Percentiles rank a stretch among this genome's conserved stretches.
Conservation (phyloP, 495 filamentous ascomycete genomes). For the Penicillium crystallinum region DNA sequence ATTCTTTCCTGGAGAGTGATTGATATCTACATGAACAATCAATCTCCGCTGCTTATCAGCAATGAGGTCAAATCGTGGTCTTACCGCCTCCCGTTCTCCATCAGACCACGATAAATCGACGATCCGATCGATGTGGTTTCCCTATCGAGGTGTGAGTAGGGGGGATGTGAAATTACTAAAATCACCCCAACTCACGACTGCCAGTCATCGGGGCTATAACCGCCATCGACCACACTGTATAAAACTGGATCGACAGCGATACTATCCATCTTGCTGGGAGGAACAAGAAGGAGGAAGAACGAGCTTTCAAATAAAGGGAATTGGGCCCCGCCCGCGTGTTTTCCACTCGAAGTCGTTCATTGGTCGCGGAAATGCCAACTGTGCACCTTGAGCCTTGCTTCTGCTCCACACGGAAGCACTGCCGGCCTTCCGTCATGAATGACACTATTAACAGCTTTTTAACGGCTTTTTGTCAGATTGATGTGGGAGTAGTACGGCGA, state of each 20-base stretch:
- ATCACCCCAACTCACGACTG: slow-evolving; percentile 10
- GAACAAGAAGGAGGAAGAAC: not conserved
- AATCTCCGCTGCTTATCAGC: too few relatives aligned
- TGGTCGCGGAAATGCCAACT: not conserved
- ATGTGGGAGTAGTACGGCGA: too few relatives aligned
- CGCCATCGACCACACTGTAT: slow-evolving; percentile 2
- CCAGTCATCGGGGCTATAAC: slow-evolving; percentile 13
- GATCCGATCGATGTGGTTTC: slow-evolving; percentile 16
- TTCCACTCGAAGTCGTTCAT: not conserved
- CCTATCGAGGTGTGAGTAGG: not conserved
- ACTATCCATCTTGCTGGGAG: not conserved
- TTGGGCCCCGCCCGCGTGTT: not conserved
- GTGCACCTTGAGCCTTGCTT: not conserved
- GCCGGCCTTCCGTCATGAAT: not conserved
- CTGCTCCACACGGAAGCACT: not conserved
- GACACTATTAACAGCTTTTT: too few relatives aligned
- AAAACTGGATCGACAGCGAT: slow-evolving; percentile 10
- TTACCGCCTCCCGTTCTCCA: slow-evolving; percentile 19
- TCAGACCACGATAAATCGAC: slow-evolving; percentile 16
- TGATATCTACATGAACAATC: slow-evolving; percentile 9
- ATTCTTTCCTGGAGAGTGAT: slow-evolving; percentile 14
- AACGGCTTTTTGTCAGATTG: too few relatives aligned
- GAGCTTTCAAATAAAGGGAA: not conserved
- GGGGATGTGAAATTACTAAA: too few relatives aligned
- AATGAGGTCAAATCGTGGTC: too few relatives aligned